Evolutionary conservation across 73 alveolate genomes (phyloP).

Genomic region (Durusdinium trenchii): DNA sequence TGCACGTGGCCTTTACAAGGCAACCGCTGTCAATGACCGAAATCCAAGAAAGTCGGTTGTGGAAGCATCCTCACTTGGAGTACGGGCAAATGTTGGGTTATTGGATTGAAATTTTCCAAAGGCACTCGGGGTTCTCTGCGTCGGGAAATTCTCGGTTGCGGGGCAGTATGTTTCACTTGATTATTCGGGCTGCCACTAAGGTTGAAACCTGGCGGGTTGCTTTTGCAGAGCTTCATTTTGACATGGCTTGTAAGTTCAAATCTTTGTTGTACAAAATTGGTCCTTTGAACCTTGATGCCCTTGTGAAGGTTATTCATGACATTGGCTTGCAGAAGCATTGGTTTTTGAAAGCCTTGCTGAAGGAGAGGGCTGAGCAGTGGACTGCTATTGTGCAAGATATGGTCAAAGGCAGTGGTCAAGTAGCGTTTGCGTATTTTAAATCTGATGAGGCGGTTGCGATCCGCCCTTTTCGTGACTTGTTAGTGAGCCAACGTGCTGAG

Average conservation of each 20-base stretch:
- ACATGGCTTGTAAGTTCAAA: background rate
- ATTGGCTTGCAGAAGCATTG: background rate
- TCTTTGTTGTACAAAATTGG: background rate
- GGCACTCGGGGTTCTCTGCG: background rate
- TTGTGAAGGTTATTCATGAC: background rate
- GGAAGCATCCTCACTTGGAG: background rate
- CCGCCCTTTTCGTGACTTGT: constrained; percentile 3
- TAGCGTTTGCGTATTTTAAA: background rate
- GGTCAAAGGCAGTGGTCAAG: background rate
- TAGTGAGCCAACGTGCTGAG: background rate
- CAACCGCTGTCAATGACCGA: background rate
- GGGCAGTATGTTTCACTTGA: background rate
- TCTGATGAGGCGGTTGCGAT: background rate
- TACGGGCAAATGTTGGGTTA: background rate
- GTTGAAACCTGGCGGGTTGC: background rate
- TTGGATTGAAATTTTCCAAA: background rate
- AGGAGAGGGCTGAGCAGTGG: background rate
- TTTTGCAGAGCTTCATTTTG: background rate
- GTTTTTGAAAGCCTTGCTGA: background rate
- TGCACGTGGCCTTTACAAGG: background rate
- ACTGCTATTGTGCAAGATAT: background rate
- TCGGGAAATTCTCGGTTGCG: background rate
- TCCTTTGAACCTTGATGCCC: background rate
- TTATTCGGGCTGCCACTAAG: background rate
- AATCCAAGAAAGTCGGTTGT: background rate